Conservation (phyloP, 805 yeast species). For the Lipomyces oligophaga region DNA sequence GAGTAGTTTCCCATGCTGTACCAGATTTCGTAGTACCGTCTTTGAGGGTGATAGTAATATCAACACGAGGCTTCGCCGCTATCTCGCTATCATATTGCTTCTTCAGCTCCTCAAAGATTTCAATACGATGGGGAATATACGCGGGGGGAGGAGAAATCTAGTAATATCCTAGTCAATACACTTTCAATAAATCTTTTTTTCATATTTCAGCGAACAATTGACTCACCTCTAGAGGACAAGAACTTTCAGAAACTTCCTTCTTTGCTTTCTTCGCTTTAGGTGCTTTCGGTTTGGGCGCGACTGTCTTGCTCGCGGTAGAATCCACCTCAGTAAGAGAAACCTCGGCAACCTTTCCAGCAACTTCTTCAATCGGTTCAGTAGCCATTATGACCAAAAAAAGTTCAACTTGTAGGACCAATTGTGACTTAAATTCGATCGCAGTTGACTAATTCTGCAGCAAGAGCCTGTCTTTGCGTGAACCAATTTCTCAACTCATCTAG, state of each 20-base stretch:
- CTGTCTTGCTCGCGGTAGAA: conserved; percentile 26
- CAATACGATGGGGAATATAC: conserved; percentile 73
- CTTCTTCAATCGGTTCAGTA: conserved; percentile 36
- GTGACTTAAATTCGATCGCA: too few species aligned
- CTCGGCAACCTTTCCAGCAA: conserved; percentile 48
- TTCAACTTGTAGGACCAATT: too few species aligned
- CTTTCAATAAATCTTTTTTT: background rate
- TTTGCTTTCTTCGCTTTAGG: conserved; percentile 33
- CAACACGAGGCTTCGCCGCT: conserved; percentile 54
- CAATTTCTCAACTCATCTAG: too few species aligned
- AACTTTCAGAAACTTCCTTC: conserved; percentile 31
- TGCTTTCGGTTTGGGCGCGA: conserved; percentile 28
- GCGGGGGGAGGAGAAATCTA: conserved; percentile 73
- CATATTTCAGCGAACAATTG: background rate
- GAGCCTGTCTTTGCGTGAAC: too few species aligned
- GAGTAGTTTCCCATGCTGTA: conserved; percentile 83
- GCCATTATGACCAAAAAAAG: conserved; percentile 9
- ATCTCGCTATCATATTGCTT: conserved; percentile 69
- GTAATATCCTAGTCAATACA: background rate
- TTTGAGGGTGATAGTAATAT: conserved; percentile 75
- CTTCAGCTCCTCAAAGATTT: conserved; percentile 75
- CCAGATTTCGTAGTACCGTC: conserved; percentile 82
- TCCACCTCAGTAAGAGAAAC: conserved; percentile 43
- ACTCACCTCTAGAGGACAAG: conserved; percentile 26
- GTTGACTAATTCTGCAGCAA: too few species aligned